Evolutionary conservation across 1,284 basidiomycete genomes (phyloP).

Genomic region (Pseudozyma sp.): DNA sequence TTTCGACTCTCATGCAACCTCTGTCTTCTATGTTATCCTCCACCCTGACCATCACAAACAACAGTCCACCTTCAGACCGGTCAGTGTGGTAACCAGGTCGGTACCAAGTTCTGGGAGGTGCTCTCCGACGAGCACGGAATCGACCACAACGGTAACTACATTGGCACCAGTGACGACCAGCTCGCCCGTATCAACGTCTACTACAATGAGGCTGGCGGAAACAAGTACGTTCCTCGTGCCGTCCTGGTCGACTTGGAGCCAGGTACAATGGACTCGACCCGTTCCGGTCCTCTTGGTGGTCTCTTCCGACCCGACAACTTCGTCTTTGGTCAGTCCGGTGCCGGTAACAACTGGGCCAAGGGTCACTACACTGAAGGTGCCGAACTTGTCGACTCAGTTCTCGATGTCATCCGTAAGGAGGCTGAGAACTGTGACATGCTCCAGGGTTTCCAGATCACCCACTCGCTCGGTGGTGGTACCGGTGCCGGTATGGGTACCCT

Average conservation of each 20-base stretch:
- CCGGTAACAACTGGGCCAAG: conserved; percentile 94
- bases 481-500: conserved; percentile 63
- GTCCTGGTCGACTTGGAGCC: conserved; percentile 89
- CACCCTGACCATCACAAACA: neutral
- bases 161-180: conserved; percentile 92
- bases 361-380: conserved; percentile 73
- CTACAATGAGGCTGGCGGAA: conserved; percentile 68
- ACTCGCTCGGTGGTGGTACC: conserved; percentile 90
- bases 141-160: conserved; percentile 87
- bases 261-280: conserved; percentile 82
- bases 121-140: conserved; percentile 97
- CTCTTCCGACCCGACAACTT: conserved; percentile 91
- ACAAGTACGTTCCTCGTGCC: conserved; percentile 93
- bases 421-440: conserved; percentile 83
- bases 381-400: conserved; percentile 86
- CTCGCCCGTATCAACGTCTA: conserved; percentile 84
- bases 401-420: conserved; percentile 72
- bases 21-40: neutral
- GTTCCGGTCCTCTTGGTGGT: conserved; percentile 77
- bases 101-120: conserved; percentile 98
- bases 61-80: conserved; percentile 69
- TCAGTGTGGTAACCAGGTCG: conserved; percentile 70
- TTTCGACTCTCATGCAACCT: too few species aligned
- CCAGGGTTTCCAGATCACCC: conserved; percentile 92
- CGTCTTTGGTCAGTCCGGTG: conserved; percentile 74